A percentile compares a stretch with the other conserved stretches of the same genome.
phyloP scores from a whole-genome alignment of 768 basidiomycete genomes.

The Leccinum fibrillosum region DNA sequence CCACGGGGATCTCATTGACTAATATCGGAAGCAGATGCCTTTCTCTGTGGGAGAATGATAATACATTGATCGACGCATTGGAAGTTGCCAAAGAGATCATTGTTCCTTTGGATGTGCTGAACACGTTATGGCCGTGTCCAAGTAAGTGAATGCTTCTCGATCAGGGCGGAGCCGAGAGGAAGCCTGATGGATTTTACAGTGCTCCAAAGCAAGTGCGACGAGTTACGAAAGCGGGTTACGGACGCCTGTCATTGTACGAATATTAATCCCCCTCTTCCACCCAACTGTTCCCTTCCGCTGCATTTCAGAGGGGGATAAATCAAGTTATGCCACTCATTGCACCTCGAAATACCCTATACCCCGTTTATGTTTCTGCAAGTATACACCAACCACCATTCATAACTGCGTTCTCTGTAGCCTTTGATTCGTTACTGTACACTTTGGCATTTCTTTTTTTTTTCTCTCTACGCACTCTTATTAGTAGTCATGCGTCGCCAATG shows the following conservation, averaged over 20 bases:
- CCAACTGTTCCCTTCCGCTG: constrained; percentile 38
- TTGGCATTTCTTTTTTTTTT: not conserved
- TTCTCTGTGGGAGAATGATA: constrained; percentile 63
- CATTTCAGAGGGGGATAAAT: constrained; percentile 28
- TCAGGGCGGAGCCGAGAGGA: constrained; percentile 9
- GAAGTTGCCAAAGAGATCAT: constrained; percentile 66
- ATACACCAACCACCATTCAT: constrained; percentile 27
- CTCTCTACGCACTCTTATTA: constrained; percentile 10
- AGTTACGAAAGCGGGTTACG: constrained; percentile 46
- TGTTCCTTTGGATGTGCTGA: constrained; percentile 61
- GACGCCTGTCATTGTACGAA: constrained; percentile 46
- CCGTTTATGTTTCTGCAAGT: constrained; percentile 26
- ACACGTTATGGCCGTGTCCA: constrained; percentile 64
- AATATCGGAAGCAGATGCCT: constrained; percentile 46
- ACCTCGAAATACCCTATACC: constrained; percentile 21
- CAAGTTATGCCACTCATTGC: not conserved
- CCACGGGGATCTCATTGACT: not conserved
- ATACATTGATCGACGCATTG: constrained; percentile 52
- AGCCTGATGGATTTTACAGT: constrained; percentile 29
- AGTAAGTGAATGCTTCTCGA: constrained; percentile 32
- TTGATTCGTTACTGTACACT: constrained; percentile 27
- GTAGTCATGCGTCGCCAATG: constrained; percentile 2
- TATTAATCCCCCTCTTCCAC: constrained; percentile 39
- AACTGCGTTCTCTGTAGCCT: constrained; percentile 26
- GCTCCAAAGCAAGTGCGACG: constrained; percentile 46